Conservation (phyloP, 805 yeast genomes). For the Hanseniaspora valbyensis region DNA sequence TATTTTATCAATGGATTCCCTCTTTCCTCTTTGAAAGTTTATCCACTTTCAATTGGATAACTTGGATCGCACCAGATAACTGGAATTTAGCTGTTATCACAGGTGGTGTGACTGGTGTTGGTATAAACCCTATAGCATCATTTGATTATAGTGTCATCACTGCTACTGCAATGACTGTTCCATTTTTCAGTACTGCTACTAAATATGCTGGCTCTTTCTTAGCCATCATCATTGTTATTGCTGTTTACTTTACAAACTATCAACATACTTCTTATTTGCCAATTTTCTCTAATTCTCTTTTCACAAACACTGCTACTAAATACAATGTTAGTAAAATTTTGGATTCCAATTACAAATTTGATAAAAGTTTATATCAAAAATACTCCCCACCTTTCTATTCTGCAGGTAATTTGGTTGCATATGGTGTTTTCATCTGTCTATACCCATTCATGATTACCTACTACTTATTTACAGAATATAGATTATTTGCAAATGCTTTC, state of each 20-base stretch:
- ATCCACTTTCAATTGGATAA: slow-evolving; percentile 41
- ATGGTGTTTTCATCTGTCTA: slow-evolving; percentile 46
- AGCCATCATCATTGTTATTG: slow-evolving; percentile 29
- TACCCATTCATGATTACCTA: slow-evolving; percentile 47
- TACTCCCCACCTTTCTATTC: slow-evolving; percentile 58
- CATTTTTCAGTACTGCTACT: slow-evolving; percentile 33
- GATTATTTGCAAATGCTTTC: slow-evolving; percentile 31
- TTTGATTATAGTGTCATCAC: slow-evolving; percentile 42
- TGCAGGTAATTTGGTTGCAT: slow-evolving; percentile 49
- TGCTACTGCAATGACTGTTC: slow-evolving; percentile 33
- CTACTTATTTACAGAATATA: slow-evolving; percentile 38
- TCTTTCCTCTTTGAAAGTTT: slow-evolving; percentile 52
- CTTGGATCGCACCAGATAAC: slow-evolving; percentile 30
- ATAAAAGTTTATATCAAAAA: slow-evolving; percentile 35
- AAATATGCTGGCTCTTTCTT: slow-evolving; percentile 29
- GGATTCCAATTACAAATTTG: slow-evolving; percentile 34
- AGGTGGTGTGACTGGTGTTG: slow-evolving; percentile 39
- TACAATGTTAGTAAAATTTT: slow-evolving; percentile 42
- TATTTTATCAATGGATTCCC: slow-evolving; percentile 57
- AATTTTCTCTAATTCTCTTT: slow-evolving; percentile 40
- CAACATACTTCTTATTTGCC: slow-evolving; percentile 55
- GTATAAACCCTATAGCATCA: slow-evolving; percentile 43
- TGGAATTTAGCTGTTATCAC: slow-evolving; percentile 49
- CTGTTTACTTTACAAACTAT: slow-evolving; percentile 38
- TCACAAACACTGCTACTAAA: slow-evolving; percentile 36